Evolutionary conservation across 2,329 filamentous ascomycete species (phyloP).

Genomic region (Tolypocladium capitatum): DNA sequence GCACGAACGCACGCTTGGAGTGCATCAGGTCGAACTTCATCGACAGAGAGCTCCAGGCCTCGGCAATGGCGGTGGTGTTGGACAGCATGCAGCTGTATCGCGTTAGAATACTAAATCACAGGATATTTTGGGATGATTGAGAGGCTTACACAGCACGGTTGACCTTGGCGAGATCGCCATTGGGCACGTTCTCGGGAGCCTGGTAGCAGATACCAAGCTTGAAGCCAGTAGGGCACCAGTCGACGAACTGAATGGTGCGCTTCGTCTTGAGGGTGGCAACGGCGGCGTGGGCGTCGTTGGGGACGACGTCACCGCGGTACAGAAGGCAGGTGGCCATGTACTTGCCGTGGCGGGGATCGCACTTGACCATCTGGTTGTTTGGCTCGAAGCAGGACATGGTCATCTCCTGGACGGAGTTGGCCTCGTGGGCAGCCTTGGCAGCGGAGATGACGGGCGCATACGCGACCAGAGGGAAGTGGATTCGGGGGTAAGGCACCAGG

Average conservation of each 20-base stretch:
- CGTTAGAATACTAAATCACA: constrained; percentile 11
- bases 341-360: constrained; percentile 95
- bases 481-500: constrained; percentile 95
- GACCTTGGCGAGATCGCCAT: constrained; percentile 94
- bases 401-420: constrained; percentile 97
- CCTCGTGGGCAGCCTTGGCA: constrained; percentile 91
- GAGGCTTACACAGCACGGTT: constrained; percentile 81
- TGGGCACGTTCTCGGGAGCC: constrained; percentile 87
- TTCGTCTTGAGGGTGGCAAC: constrained; percentile 98
- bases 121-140: too few relatives aligned
- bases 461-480: constrained; percentile 97
- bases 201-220: constrained; percentile 99
- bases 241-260: constrained; percentile 97
- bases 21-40: constrained; percentile 99
- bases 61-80: constrained; percentile 96
- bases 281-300: constrained; percentile 85
- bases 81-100: constrained; percentile 77
- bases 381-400: constrained; percentile 99
- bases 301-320: constrained; percentile 96
- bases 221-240: constrained; percentile 99
- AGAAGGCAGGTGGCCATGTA: constrained; percentile 99
- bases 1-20: constrained; percentile 99
- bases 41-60: constrained; percentile 92
- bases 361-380: constrained; percentile 99
- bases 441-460: constrained; percentile 92